These are phyloP conservation scores for Cavenderia fasciculata DNA, from an alignment of 78 protist species.

Conservation along the genomic window DNA sequence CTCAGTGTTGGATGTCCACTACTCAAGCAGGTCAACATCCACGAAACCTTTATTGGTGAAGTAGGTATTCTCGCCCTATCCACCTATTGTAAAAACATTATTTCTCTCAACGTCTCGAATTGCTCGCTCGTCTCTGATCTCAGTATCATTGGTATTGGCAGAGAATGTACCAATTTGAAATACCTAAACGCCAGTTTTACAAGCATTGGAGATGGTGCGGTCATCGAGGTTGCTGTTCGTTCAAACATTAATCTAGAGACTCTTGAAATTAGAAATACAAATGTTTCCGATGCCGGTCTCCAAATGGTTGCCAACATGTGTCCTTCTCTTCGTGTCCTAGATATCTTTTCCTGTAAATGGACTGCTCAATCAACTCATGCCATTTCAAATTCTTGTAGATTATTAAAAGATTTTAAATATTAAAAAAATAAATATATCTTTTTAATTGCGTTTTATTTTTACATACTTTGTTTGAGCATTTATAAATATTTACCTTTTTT, in stretches of 20 bases:
- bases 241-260: conserved; percentile 20
- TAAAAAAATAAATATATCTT: no score
- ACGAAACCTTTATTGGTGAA: conserved; percentile 27
- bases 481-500: no score
- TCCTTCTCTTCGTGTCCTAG: conserved; percentile 4
- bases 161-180: conserved; percentile 38
- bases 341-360: neutral
- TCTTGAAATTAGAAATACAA: neutral
- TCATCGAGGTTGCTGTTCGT: conserved; percentile 39
- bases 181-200: neutral
- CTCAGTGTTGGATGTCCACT: conserved; percentile 28
- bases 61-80: conserved; percentile 30
- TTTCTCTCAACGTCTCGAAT: conserved; percentile 1
- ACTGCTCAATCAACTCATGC: neutral
- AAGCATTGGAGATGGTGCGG: neutral
- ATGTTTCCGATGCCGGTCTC: neutral
- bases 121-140: conserved; percentile 48
- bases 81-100: conserved; percentile 45
- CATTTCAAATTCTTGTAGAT: neutral
- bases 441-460: no score
- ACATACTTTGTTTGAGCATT: no score
- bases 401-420: conserved; percentile 28
- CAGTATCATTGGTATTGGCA: conserved; percentile 53
- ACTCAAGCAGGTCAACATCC: conserved; percentile 11
- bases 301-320: conserved; percentile 24